A percentile compares a stretch with the other conserved stretches of the same genome.
Evolutionary conservation across 2,329 filamentous ascomycete genomes (phyloP).

Genomic region (Cladobotryum protrusum): DNA sequence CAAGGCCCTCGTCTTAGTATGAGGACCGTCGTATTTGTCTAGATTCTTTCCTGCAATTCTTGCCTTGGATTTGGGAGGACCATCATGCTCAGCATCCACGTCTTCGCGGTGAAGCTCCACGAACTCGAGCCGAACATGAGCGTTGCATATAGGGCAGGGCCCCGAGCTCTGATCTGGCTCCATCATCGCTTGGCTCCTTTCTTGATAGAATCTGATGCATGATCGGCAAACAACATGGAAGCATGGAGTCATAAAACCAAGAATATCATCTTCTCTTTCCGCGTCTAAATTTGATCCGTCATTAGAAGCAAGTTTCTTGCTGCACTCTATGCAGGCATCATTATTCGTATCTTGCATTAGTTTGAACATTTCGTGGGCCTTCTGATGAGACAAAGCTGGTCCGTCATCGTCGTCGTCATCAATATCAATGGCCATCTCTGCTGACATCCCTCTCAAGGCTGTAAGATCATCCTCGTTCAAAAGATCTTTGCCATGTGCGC

Average conservation of each 20-base stretch:
- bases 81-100: conserved; percentile 51
- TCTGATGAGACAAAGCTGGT: conserved; percentile 55
- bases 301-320: conserved; percentile 53
- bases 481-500: conserved; percentile 89
- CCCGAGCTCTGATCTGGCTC: conserved; percentile 36
- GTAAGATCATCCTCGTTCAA: conserved; percentile 78
- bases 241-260: conserved; percentile 80
- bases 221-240: conserved; percentile 76
- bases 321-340: conserved; percentile 67
- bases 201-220: conserved; percentile 59
- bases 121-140: conserved; percentile 56
- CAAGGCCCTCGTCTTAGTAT: conserved; percentile 84
- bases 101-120: conserved; percentile 62
- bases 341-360: conserved; percentile 77
- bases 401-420: conserved; percentile 67
- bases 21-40: conserved; percentile 72
- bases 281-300: conserved; percentile 51
- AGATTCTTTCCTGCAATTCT: conserved; percentile 46
- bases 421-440: conserved; percentile 80
- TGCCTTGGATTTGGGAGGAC: conserved; percentile 34
- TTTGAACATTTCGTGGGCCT: conserved; percentile 80
- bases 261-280: conserved; percentile 55
- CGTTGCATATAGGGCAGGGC: conserved; percentile 63
- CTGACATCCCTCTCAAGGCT: conserved; percentile 72
- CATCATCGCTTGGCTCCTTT: conserved; percentile 39